phyloP scores from a whole-genome alignment of 2,329 filamentous ascomycete species.

The Ascochyta clinopodiicola region DNA sequence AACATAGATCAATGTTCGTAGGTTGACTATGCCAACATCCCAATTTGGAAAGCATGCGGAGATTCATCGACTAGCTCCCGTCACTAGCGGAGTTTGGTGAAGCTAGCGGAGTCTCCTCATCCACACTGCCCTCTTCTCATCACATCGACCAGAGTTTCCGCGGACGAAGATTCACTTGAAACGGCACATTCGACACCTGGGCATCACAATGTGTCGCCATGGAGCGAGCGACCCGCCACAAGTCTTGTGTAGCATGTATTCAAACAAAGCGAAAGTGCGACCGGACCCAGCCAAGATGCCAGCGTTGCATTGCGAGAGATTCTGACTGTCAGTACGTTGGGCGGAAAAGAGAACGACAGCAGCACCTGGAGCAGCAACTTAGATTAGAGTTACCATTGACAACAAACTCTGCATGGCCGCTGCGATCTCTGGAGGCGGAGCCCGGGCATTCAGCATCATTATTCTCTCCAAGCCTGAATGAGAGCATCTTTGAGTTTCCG shows the following conservation, averaged over 20 bases:
- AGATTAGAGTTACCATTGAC: no score
- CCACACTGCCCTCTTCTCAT: neutral
- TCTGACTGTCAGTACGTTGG: slow-evolving; percentile 19
- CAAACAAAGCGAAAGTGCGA: slow-evolving; percentile 25
- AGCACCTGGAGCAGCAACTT: no score
- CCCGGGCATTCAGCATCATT: neutral
- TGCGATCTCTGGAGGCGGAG: no score
- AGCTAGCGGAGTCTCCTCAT: slow-evolving; percentile 6
- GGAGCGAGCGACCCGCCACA: slow-evolving; percentile 13
- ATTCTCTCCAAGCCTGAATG: slow-evolving; percentile 1
- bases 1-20: no score
- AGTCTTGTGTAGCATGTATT: slow-evolving; percentile 23
- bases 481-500: slow-evolving; percentile 15
- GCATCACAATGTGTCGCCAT: slow-evolving; percentile 1
- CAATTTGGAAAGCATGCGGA: no score
- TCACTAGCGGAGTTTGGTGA: slow-evolving; percentile 5
- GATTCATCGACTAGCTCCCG: no score
- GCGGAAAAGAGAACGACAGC: neutral
- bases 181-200: neutral
- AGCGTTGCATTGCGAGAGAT: slow-evolving; percentile 20
- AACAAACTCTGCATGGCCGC: no score
- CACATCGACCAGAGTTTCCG: neutral
- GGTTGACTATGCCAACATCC: neutral
- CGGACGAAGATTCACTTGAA: neutral
- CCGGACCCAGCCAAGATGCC: slow-evolving; percentile 18